A percentile compares a stretch with the other conserved stretches of the same genome.
phyloP scores from a whole-genome alignment of 805 yeast species.

The Maudiozyma bulderi region DNA sequence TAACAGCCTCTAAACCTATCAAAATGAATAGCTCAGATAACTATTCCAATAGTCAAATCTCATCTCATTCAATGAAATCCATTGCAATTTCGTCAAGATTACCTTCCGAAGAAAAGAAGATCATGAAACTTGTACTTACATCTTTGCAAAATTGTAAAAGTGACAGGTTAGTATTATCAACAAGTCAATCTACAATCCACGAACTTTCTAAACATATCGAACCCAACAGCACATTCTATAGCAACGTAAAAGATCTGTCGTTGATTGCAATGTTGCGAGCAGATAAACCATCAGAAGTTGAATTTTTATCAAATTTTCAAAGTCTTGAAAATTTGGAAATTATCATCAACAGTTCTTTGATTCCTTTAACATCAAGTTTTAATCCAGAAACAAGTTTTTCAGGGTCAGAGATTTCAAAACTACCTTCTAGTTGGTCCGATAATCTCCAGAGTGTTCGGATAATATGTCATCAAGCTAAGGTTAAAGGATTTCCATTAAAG shows the following conservation, averaged over 20 bases:
- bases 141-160: constrained; percentile 7
- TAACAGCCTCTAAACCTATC: neutral
- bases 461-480: constrained; percentile 16
- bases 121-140: constrained; percentile 9
- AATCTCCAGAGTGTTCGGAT: constrained; percentile 15
- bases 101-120: constrained; percentile 18
- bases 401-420: constrained; percentile 1
- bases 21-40: neutral
- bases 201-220: constrained; percentile 10
- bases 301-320: constrained; percentile 11
- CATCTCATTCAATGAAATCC: constrained; percentile 3
- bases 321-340: constrained; percentile 16
- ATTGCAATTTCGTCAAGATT: constrained; percentile 15
- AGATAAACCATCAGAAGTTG: constrained; percentile 15
- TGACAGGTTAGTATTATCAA: constrained; percentile 11
- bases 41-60: neutral
- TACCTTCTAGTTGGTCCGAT: constrained; percentile 9
- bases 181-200: constrained; percentile 15
- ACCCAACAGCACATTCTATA: constrained; percentile 5
- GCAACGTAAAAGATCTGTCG: constrained; percentile 12
- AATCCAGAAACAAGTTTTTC: neutral
- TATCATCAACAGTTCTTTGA: constrained; percentile 11
- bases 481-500: constrained; percentile 12
- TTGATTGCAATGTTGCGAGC: constrained; percentile 11
- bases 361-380: constrained; percentile 6